Evolutionary conservation across 352 stramenopile genomes (phyloP).

Genomic region (Phytophthora litchii): DNA sequence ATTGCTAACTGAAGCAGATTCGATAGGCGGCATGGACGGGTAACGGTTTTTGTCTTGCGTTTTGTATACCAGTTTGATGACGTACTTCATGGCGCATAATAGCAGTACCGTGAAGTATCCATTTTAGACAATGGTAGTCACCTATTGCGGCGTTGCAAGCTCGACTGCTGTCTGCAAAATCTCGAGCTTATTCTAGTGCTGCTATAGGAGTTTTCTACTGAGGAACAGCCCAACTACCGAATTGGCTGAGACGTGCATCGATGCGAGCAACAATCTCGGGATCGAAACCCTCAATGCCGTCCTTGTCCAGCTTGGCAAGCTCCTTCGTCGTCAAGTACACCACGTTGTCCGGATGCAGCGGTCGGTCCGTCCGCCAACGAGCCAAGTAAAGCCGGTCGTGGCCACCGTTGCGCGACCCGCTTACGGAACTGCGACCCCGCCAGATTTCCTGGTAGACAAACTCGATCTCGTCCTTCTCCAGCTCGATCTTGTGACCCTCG

Average conservation of each 20-base stretch:
- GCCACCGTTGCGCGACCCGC: slow-evolving; percentile 68
- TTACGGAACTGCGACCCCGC: slow-evolving; percentile 77
- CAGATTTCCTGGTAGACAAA: slow-evolving; percentile 90
- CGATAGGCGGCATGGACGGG: slow-evolving; percentile 5
- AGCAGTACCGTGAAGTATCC: slow-evolving; percentile 13
- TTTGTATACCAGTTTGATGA: background rate
- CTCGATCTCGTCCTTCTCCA: slow-evolving; percentile 89
- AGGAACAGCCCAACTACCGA: slow-evolving; percentile 57
- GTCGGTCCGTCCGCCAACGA: slow-evolving; percentile 78
- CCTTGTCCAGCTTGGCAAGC: slow-evolving; percentile 59
- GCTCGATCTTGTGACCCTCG: slow-evolving; percentile 59
- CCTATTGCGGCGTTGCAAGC: slow-evolving; percentile 12
- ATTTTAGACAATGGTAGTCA: slow-evolving; percentile 25
- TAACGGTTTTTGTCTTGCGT: background rate
- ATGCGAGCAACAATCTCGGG: slow-evolving; percentile 69
- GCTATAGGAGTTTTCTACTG: slow-evolving; percentile 20
- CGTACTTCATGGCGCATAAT: slow-evolving; percentile 23
- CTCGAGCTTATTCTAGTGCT: slow-evolving; percentile 15
- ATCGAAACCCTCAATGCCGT: slow-evolving; percentile 71
- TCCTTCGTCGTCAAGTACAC: slow-evolving; percentile 89
- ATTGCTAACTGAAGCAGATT: slow-evolving; percentile 31
- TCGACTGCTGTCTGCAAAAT: slow-evolving; percentile 2
- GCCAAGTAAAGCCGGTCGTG: slow-evolving; percentile 82
- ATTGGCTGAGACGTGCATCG: slow-evolving; percentile 64
- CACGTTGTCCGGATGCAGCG: slow-evolving; percentile 82